Base-by-base conservation (phyloP, 2,329 filamentous ascomycete genomes). In the Tolypocladium endophyticum region DNA sequence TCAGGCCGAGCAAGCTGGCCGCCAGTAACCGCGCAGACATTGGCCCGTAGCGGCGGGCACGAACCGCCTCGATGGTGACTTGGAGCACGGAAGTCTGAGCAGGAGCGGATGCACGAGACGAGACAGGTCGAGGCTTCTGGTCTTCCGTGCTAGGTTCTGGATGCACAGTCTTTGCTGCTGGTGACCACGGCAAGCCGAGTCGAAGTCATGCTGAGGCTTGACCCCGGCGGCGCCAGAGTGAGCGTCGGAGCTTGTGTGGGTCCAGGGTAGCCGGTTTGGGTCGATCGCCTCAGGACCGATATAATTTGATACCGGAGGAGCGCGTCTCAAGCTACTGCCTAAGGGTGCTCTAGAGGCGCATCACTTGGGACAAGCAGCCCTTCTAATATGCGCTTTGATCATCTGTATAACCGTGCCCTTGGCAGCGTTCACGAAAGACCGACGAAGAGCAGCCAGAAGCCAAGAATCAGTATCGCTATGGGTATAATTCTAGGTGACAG, bases 21-120 rank as follows among this genome's bases (percentile, higher is more conserved):
- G 65, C 64, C 54, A 71, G 55, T 53, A 70, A 62, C 56, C 65
- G 66, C 56, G 65, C 63, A 59, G 62, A 62, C 70, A 72, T 73
- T 18, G 47, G 14, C 25, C 28, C 25, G 25, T 28, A 28, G 25
- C 25, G 9, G 45, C 47, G 47, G 28, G 28, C 47, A 52, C 47
- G 25, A 16, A 11, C 47, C 47, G 28, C 47, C 28, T 11, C 8
- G 28, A 4, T 20, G 4, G 30, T 52, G 28, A 28, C 20, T 52
- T 16, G 16, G 28, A 28, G 20, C 16, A 18, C 18, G 28, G 28
- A 16, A 18, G 47, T 33, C 5, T 18, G 9, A n/a, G 28, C 28
- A 30, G 47, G 18, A 3, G 18, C 47, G 28, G 28, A 3, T 20
- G 47, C 18, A 33, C 14, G 28, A n/a, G n/a, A 30, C 47, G 28